Evolutionary conservation across 257 asterid species (phyloP), one percentile per base, ranked within the genome.

Genomic region (Solanum microdontum): DNA sequence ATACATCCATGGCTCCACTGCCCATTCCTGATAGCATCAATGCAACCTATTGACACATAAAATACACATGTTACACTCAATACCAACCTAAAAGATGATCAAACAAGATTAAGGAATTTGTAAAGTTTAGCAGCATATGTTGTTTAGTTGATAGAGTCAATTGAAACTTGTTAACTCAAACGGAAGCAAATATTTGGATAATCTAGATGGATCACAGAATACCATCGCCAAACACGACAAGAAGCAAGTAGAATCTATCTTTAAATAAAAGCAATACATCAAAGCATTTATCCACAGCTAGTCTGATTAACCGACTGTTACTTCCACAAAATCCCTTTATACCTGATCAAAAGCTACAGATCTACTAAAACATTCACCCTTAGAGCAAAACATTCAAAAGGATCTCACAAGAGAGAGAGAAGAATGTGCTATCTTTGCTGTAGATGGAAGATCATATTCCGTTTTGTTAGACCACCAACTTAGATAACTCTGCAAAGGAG

Each of bases 11-110:
- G 21, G 95, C 88, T 83, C 91, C 98, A n/a, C 95, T 84, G 26
- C 99, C 99, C 99, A 97, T 97, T 87, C 99, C 99, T 6, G 99
- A 91, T 45, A 97, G 95, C 99, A 97, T 97, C 90, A 97, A 86
- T 2, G 97, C 99, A 10, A 97, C 99, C 99, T 97, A 91, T 85
- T 83, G 83, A 87, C 86, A 89, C 69, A 48, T 48, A 30, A 82
- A 48, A 48, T 82, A 28, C 10, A 17, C 30, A 82, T 28, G 69
- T 3, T 82, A 48, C 64, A 79, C 85, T 30, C 40, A 30, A 19
- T 48, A 45, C 21, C 85, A 82, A 82, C 12, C 19, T 5, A 28
- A 48, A 48, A 8, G 28, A 82, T 7, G 28, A 82, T 17, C 40
- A 30, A 82, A 48, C 69, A 82, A 82, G 43, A 43, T 45, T 6